Evolutionary conservation across 2,329 filamentous ascomycete species (phyloP), one percentile per base, ranked within the genome.

Genomic region (Ophiostoma himal-ulmi): DNA sequence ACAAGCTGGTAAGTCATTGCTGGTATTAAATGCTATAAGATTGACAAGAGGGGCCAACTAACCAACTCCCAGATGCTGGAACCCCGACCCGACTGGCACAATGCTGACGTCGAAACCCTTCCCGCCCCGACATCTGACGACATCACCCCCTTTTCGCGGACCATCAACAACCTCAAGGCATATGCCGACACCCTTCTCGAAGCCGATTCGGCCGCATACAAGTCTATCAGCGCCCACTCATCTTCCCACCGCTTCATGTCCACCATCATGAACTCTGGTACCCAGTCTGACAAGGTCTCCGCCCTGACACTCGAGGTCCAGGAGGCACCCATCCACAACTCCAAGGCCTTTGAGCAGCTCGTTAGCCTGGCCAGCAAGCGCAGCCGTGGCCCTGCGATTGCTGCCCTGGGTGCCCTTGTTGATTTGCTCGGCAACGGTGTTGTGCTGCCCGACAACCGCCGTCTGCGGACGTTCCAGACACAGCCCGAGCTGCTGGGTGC

Each of bases 231-330:
- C 70, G 88, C 91, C 7, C 88, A 92, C 68, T 93, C 92, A 36
- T 95, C 94, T 2, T 94, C 94, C 57, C 91, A 96, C 80, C 96
- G 94, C 79, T 99, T 99, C 83, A 89, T 98, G 84, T 92, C 94
- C 1, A 96, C 93, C 22, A 97, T 99, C 78, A 97, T 98, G 92
- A 84, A 93, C 11, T 96, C 94, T 1, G 95, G 95, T 83, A 99
- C 96, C 11, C 87, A 98, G 75, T 96, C 93, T 70, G 95, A 99
- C 79, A 98, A 97, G 79, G 91, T 98, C 62, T 99, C 95, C 2
- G 96, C 95, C 3, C 83, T 99, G 76, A 99, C 95, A 5, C 84
- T 99, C 75, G 91, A 95, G 70, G 89, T 97, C 14, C 96, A 99
- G 81, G 95, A 99, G 80, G 98, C 96, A 10, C 95, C 95, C 22